phyloP scores from a whole-genome alignment of 352 stramenopile species.

The Globisporangium emineosum region DNA sequence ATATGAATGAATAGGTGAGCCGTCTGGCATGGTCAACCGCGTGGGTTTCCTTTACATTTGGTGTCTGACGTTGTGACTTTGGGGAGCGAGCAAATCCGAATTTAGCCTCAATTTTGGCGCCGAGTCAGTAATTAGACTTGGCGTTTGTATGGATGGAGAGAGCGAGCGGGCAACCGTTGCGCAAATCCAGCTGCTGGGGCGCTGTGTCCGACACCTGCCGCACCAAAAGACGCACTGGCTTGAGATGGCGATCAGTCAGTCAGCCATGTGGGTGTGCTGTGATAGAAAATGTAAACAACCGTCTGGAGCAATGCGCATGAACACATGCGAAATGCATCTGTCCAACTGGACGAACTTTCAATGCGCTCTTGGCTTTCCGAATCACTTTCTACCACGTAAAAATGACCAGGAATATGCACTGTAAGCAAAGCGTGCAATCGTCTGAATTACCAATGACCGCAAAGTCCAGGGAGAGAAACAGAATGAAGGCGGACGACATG shows the following conservation, averaged over 20 bases:
- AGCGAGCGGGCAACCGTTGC: neutral
- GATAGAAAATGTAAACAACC: neutral
- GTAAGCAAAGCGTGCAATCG: neutral
- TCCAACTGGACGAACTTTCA: neutral
- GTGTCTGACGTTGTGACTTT: neutral
- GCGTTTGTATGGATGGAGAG: neutral
- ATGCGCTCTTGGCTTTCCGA: neutral
- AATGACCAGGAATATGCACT: neutral
- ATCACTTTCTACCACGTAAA: neutral
- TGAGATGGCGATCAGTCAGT: slow-evolving; percentile 1
- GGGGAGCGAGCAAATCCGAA: neutral
- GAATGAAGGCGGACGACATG: neutral
- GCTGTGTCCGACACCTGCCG: slow-evolving; percentile 4
- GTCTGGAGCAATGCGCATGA: neutral
- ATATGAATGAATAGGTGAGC: neutral
- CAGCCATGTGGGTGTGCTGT: neutral
- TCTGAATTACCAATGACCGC: neutral
- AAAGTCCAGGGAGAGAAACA: neutral
- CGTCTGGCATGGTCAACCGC: neutral
- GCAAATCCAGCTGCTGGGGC: slow-evolving; percentile 1
- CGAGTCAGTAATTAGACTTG: slow-evolving; percentile 3
- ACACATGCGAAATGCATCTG: neutral
- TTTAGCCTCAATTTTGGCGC: neutral
- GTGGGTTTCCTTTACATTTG: slow-evolving; percentile 1
- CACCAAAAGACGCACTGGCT: neutral